Conservation (phyloP, 495 filamentous ascomycete genomes). For the Neurospora discreta region DNA sequence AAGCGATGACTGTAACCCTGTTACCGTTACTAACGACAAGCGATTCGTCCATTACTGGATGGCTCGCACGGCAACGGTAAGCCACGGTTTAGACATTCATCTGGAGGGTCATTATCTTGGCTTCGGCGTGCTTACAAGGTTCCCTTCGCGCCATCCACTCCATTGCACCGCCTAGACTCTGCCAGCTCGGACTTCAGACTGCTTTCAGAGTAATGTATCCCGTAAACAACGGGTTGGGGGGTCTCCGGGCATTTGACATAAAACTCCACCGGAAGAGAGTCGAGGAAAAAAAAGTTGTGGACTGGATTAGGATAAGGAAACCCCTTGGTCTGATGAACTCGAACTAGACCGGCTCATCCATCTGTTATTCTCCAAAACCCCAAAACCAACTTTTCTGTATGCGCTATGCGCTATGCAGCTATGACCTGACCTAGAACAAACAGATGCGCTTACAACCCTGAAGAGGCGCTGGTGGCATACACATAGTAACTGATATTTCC, state of each 20-base stretch:
- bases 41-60: not conserved
- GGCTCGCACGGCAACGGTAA: not conserved
- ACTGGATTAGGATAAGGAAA: too few relatives aligned
- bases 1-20: not conserved
- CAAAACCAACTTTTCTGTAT: not conserved
- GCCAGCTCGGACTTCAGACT: not conserved
- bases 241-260: not conserved
- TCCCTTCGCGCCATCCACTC: slow-evolving; percentile 12
- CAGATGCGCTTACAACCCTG: not conserved
- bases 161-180: not conserved
- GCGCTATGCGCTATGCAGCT: not conserved
- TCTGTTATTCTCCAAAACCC: not conserved
- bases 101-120: not conserved
- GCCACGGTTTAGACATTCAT: not conserved
- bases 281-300: not conserved
- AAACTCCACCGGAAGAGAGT: not conserved
- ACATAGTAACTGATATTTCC: not conserved
- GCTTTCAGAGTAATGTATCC: not conserved
- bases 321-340: not conserved
- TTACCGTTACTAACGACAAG: not conserved
- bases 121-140: slow-evolving; percentile 15
- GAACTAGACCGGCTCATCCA: not conserved
- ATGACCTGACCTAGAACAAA: not conserved
- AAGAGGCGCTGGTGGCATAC: not conserved
- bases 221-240: not conserved